Percentiles rank a stretch among this genome's conserved stretches.
Evolutionary conservation across 1,139 yeast genomes (phyloP).

Genomic region (Geotrichum carabidarum): DNA sequence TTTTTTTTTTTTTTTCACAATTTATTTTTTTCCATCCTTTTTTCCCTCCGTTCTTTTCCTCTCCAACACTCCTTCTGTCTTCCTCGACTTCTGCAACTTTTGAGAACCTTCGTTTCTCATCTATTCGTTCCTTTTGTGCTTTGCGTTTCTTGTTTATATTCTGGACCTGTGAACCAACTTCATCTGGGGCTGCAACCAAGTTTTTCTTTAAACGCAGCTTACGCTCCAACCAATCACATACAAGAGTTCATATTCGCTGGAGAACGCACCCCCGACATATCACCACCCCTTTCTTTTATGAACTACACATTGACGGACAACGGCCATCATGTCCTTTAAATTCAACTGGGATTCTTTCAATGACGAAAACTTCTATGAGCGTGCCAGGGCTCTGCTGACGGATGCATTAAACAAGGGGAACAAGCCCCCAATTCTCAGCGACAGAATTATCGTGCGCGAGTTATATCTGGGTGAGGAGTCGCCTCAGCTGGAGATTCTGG

Average conservation of each 20-base stretch:
- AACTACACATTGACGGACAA: not conserved
- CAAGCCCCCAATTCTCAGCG: constrained; percentile 71
- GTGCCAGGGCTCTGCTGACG: constrained; percentile 66
- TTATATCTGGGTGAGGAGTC: constrained; percentile 73
- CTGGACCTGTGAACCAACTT: no score
- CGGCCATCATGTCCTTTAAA: constrained; percentile 58
- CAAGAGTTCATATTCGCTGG: no score
- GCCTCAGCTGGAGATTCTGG: constrained; percentile 75
- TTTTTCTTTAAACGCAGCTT: no score
- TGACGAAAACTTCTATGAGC: constrained; percentile 57
- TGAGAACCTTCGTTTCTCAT: not conserved
- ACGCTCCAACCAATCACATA: no score
- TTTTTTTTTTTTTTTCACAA: not conserved
- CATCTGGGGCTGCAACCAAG: no score
- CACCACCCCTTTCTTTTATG: not conserved
- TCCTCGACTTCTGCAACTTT: not conserved
- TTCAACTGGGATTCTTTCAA: constrained; percentile 78
- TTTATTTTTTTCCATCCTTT: not conserved
- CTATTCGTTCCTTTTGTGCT: not conserved
- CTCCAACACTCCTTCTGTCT: not conserved
- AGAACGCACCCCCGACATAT: not conserved
- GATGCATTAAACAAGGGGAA: constrained; percentile 72
- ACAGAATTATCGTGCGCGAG: constrained; percentile 66
- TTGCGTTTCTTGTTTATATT: not conserved
- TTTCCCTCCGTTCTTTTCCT: no score